A percentile compares a stretch with the other conserved stretches of the same genome.
Evolutionary conservation across 768 basidiomycete species (phyloP).

Genomic region (Russula sp.): DNA sequence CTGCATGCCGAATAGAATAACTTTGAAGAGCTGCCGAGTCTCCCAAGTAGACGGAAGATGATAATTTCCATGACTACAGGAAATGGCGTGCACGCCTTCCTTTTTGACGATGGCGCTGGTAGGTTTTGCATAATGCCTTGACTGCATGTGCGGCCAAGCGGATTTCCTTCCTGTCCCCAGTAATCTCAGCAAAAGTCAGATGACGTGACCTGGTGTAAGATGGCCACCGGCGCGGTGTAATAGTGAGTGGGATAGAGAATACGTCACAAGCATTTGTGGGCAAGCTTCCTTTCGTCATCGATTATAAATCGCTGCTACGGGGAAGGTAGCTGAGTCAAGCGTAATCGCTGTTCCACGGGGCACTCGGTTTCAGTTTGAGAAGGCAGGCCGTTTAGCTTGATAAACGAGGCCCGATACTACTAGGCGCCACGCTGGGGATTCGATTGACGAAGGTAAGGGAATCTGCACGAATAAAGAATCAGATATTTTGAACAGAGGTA

Average conservation of each 20-base stretch:
- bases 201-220: neutral
- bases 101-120: neutral
- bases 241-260: too few relatives aligned
- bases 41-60: neutral
- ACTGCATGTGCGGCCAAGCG: neutral
- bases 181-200: neutral
- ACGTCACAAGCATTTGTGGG: neutral
- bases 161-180: neutral
- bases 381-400: neutral
- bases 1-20: neutral
- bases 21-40: neutral
- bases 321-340: neutral
- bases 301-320: neutral
- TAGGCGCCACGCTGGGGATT: neutral
- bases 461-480: neutral
- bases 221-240: neutral
- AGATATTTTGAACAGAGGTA: neutral
- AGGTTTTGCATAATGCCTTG: neutral
- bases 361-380: neutral
- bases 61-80: neutral
- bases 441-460: neutral
- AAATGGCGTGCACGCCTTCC: neutral
- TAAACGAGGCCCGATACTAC: neutral
- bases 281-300: neutral
- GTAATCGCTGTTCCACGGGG: neutral